Conservation (phyloP, 1,284 basidiomycete species). For the Rhodotorula sp. region DNA sequence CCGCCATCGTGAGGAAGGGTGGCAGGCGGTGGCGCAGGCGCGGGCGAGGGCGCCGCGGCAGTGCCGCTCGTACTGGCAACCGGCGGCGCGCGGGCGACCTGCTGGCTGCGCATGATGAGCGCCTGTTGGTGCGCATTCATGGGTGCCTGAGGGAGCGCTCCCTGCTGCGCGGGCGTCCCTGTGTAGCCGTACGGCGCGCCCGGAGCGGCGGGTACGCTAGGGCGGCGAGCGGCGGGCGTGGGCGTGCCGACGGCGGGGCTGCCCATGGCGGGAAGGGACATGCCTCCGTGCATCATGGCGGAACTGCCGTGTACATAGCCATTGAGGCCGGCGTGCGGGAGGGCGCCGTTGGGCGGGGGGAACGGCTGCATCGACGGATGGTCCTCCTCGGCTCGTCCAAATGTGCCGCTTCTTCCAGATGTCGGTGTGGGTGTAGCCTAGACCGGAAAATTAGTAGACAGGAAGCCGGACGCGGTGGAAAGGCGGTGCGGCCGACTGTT, state of each 20-base stretch:
- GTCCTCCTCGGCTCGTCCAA: not conserved
- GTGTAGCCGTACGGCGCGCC: not conserved
- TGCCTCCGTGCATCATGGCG: not conserved
- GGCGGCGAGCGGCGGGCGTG: not conserved
- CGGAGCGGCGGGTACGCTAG: not conserved
- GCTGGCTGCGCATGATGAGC: conserved; percentile 5
- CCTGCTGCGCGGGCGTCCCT: not conserved
- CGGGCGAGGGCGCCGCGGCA: not conserved
- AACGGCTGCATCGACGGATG: not conserved
- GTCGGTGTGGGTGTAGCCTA: too few relatives aligned
- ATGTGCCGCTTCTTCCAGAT: too few relatives aligned
- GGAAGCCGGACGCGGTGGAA: too few relatives aligned
- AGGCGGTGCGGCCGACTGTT: too few relatives aligned
- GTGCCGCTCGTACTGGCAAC: not conserved
- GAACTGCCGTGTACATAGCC: not conserved
- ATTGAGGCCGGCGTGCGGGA: not conserved
- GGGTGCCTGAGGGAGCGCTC: not conserved
- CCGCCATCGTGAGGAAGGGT: conserved; percentile 22
- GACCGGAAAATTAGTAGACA: too few relatives aligned
- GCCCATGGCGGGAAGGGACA: not conserved
- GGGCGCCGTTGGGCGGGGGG: not conserved
- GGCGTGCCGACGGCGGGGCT: not conserved
- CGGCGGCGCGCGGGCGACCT: not conserved
- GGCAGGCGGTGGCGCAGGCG: not conserved
- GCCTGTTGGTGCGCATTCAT: conserved; percentile 12